Evolutionary conservation across 23 red algal genomes (phyloP).

Genomic region (Gracilaria domingensis): DNA sequence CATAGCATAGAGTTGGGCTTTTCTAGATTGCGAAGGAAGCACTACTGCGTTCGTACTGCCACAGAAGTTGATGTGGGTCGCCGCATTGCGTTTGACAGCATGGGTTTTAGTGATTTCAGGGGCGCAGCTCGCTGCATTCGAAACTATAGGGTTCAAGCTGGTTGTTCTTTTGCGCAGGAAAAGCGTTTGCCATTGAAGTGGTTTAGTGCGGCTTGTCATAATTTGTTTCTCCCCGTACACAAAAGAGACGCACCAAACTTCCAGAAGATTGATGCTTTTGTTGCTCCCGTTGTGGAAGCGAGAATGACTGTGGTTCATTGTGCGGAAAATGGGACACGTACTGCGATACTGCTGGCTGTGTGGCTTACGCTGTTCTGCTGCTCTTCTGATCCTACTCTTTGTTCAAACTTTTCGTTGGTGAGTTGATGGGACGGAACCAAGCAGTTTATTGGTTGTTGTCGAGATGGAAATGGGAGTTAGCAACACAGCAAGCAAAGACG

Average conservation of each 20-base stretch:
- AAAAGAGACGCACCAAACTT: not conserved
- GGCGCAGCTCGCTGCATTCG: not conserved
- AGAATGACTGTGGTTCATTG: not conserved
- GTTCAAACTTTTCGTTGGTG: not conserved
- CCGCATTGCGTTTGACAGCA: not conserved
- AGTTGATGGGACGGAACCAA: not conserved
- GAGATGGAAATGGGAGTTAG: not conserved
- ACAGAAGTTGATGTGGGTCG: not conserved
- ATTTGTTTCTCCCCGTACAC: conserved; percentile 1
- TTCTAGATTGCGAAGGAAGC: not conserved
- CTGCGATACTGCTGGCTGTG: not conserved
- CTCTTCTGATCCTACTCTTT: not conserved
- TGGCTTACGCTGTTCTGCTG: conserved; percentile 24
- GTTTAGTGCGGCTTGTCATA: not conserved
- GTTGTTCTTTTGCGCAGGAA: not conserved
- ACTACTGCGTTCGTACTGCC: not conserved
- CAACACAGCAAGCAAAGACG: not conserved
- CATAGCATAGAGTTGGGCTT: not conserved
- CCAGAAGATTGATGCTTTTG: conserved; percentile 14
- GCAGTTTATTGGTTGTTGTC: not conserved
- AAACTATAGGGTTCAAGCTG: not conserved
- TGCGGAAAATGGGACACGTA: not conserved
- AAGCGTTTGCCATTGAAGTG: not conserved
- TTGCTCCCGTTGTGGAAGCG: not conserved
- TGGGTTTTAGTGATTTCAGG: not conserved